Conservation (phyloP, 2,329 filamentous ascomycete species). For the Lasiodiplodia citricola region DNA sequence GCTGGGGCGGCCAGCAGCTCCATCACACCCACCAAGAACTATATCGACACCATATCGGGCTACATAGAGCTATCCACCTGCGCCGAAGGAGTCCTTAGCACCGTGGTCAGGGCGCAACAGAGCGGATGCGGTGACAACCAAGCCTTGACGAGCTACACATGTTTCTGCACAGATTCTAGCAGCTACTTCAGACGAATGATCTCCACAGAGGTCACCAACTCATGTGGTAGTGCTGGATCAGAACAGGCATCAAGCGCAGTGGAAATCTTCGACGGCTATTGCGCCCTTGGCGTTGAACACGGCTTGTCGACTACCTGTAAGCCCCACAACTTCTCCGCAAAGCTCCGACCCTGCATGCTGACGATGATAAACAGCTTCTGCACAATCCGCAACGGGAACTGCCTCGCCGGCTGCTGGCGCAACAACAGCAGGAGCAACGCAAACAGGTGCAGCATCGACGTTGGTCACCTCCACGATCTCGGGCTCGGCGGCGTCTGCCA, state of each 20-base stretch:
- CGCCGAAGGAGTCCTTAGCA: slow-evolving; percentile 3
- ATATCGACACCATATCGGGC: slow-evolving; percentile 3
- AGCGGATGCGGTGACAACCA: slow-evolving; percentile 8
- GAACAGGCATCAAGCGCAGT: neutral
- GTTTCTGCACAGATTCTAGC: slow-evolving; percentile 7
- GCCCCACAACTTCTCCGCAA: neutral
- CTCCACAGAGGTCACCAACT: neutral
- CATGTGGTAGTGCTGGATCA: neutral
- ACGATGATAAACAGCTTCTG: neutral
- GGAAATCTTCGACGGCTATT: neutral
- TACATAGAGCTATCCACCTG: slow-evolving; percentile 1
- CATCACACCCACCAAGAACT: slow-evolving; percentile 5
- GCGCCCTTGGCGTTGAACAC: neutral
- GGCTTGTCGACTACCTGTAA: slow-evolving; percentile 1
- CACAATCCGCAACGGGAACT: neutral
- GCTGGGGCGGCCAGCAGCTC: neutral
- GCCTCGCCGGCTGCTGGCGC: slow-evolving; percentile 2
- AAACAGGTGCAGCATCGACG: neutral
- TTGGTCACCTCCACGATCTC: neutral
- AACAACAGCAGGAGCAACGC: neutral
- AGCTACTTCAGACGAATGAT: neutral
- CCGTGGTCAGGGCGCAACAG: slow-evolving; percentile 1
- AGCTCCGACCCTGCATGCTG: neutral
- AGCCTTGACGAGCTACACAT: neutral
- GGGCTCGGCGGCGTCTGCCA: neutral